Evolutionary conservation across 345 rosid species (phyloP), one percentile per base, ranked within the genome.

Genomic region (Salix arbutifolia): DNA sequence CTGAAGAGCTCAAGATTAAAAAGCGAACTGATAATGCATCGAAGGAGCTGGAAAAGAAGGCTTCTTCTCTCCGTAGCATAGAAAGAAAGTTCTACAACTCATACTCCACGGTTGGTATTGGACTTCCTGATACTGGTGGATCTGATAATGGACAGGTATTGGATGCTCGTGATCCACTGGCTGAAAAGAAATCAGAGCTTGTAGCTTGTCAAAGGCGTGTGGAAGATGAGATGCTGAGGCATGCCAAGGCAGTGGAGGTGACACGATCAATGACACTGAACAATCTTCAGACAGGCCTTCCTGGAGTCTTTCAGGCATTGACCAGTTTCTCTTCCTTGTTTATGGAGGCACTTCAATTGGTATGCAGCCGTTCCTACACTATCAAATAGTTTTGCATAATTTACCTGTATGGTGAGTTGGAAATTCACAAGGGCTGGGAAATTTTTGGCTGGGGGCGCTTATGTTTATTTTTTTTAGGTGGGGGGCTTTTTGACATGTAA

Each of bases 71-170:
- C 23, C 88, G 97, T 31, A 92, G 75, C 89, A 86, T 96, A 48
- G 99, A 96, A 73, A 93, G 92, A 90, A 96, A 91, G 78, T 96
- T 87, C 85, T 96, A 96, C 77, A 91, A 92, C 73, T 93, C 98
- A 0, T 96, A 96, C 81, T 96, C 99, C 6, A 90, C 86, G 83
- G 99, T 92, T 6, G 99, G 98, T 16, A 75, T 95, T 3, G 97
- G 98, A 50, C 82, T 86, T 19, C 98, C 98, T 6, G 94, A 91
- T 77, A 7, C 87, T 8, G 95, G 93, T 12, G 95, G 93, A 38
- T 80, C 88, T 7, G 93, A 92, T 74, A 89, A 80, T 11, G 90
- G 94, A 8, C 97, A 87, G 14, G 84, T 28, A 17, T 74, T 93
- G 85, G 99, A 96, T 72, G 91, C 98, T 17, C 88, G 97, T 18